Conservation (phyloP, 169 alveolate genomes). For the Eimeria maxima region DNA sequence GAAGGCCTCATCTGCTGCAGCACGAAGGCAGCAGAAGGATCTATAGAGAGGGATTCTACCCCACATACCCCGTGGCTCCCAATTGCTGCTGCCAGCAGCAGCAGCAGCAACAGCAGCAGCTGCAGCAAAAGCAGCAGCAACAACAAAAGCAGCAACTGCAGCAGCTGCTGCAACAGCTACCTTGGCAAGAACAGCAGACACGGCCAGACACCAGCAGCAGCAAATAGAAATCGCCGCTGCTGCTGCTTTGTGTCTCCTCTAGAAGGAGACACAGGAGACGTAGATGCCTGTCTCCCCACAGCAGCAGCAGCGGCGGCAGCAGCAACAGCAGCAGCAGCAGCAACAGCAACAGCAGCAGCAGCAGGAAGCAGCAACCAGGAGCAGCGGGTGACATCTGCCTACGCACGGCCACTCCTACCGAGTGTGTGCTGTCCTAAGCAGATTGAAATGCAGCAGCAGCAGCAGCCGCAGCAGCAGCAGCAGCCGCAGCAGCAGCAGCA, state of each 20-base stretch:
- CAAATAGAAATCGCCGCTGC: neutral
- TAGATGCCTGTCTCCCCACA: neutral
- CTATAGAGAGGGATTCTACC: neutral
- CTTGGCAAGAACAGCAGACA: neutral
- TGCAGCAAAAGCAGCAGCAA: constrained; percentile 9
- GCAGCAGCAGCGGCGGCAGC: constrained; percentile 32
- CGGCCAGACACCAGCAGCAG: neutral
- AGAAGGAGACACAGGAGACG: constrained; percentile 41
- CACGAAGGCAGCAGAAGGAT: neutral
- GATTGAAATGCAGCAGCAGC: constrained; percentile 11
- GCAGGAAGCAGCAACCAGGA: neutral
- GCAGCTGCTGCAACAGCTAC: neutral
- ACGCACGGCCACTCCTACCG: neutral
- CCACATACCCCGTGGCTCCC: neutral
- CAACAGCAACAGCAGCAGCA: neutral
- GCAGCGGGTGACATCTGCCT: neutral
- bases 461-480: constrained; percentile 37
- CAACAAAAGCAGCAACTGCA: neutral
- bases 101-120: constrained; percentile 34
- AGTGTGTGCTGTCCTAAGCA: neutral
- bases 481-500: constrained; percentile 34
- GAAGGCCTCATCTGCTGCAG: neutral
- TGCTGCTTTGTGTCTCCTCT: constrained; percentile 46
- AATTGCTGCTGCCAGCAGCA: neutral
- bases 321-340: constrained; percentile 4